phyloP scores from a whole-genome alignment of 202 grass and related monocot species.

The Setaria viridis region DNA sequence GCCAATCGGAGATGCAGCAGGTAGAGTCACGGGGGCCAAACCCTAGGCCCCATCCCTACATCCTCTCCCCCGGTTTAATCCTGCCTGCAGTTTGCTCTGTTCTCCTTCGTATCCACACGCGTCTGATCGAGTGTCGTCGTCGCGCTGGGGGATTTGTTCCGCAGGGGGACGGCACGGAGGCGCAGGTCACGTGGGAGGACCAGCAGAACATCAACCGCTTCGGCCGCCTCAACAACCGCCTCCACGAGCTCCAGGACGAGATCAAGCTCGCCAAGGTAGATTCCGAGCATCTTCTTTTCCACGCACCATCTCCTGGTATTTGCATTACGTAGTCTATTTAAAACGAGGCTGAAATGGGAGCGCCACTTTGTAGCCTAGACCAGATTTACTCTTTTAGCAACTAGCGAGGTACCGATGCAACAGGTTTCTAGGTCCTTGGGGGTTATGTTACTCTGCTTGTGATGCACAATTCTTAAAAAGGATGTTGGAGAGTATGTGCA shows the following conservation, averaged over 20 bases:
- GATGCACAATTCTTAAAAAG: neutral
- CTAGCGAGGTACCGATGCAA: no score
- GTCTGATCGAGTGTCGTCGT: conserved; percentile 28
- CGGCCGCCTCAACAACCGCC: conserved; percentile 93
- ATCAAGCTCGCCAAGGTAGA: conserved; percentile 88
- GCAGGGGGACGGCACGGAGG: conserved; percentile 89
- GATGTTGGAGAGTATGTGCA: neutral
- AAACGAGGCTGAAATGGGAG: neutral
- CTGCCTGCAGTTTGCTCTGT: neutral
- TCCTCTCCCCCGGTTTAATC: neutral
- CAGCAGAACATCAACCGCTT: conserved; percentile 99
- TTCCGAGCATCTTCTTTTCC: neutral
- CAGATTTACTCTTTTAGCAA: neutral
- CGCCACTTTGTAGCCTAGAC: neutral
- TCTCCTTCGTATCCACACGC: neutral
- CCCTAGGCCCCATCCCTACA: neutral
- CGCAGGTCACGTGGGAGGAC: conserved; percentile 98
- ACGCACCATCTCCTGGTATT: neutral
- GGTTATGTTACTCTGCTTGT: neutral
- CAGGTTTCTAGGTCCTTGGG: conserved; percentile 4
- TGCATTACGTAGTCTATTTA: neutral
- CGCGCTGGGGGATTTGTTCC: neutral
- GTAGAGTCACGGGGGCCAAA: conserved; percentile 19
- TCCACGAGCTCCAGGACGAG: conserved; percentile 90
- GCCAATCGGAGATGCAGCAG: conserved; percentile 59